Percentiles rank a stretch among this genome's conserved stretches.
phyloP scores from a whole-genome alignment of 768 basidiomycete genomes.

The Amanita rimosa region DNA sequence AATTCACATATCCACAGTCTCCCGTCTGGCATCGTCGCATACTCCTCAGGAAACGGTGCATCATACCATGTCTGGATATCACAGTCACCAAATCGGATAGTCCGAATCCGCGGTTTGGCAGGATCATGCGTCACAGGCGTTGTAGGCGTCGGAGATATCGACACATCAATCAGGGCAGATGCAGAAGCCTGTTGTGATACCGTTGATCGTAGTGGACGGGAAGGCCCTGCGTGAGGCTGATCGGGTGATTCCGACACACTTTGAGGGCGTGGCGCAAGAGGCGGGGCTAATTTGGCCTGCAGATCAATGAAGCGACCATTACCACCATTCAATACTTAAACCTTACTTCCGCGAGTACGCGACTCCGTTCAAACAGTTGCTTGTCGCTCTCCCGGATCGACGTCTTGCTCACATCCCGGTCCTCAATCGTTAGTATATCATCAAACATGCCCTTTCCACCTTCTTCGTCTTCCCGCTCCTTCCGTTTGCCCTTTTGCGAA shows the following conservation, averaged over 20 bases:
- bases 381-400: constrained; percentile 50
- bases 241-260: constrained; percentile 16
- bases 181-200: constrained; percentile 25
- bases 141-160: constrained; percentile 32
- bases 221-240: constrained; percentile 34
- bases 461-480: constrained; percentile 56
- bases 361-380: constrained; percentile 60
- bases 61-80: constrained; percentile 99
- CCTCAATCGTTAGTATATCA: constrained; percentile 56
- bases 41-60: constrained; percentile 98
- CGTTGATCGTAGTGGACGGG: constrained; percentile 53
- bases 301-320: constrained; percentile 4
- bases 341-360: constrained; percentile 64
- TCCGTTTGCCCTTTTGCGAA: constrained; percentile 54
- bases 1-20: constrained; percentile 96
- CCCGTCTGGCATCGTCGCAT: constrained; percentile 84
- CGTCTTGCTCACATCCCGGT: constrained; percentile 69
- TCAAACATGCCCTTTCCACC: constrained; percentile 64
- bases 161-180: constrained; percentile 15
- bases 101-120: constrained; percentile 59
- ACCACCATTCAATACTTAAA: constrained; percentile 6
- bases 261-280: constrained; percentile 21
- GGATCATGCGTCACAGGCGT: constrained; percentile 25
- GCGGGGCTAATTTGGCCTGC: constrained; percentile 41
- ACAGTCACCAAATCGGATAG: constrained; percentile 81